These are phyloP conservation scores for Eucalyptus paniculata DNA, from an alignment of 345 rosid species.

Conservation along the genomic window DNA sequence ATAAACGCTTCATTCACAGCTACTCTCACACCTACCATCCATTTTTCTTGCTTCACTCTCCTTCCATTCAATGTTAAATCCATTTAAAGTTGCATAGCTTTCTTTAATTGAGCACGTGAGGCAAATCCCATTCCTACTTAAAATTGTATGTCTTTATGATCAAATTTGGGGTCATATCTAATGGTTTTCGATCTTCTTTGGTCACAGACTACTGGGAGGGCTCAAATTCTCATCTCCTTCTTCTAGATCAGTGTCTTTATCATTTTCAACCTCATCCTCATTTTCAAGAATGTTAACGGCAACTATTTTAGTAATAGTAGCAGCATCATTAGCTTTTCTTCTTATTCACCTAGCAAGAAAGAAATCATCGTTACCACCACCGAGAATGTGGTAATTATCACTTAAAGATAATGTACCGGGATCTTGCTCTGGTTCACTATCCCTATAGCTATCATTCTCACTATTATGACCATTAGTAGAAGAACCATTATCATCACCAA, in stretches of 20 bases:
- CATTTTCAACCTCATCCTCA: not conserved
- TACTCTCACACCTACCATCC: not conserved
- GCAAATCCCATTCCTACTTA: not conserved
- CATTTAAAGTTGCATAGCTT: not conserved
- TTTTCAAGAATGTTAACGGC: not conserved
- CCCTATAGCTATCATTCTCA: not conserved
- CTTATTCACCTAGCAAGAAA: not conserved
- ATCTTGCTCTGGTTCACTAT: not conserved
- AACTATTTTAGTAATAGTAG: not conserved
- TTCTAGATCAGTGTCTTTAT: not conserved
- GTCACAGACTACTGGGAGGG: not conserved
- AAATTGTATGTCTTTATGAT: not conserved
- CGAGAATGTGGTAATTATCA: fast-evolving
- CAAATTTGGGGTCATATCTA: not conserved
- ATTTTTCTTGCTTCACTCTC: not conserved
- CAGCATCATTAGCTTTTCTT: fast-evolving
- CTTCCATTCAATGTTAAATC: not conserved
- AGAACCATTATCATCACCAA: not conserved
- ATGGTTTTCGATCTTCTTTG: not conserved
- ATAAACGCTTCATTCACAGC: not conserved
- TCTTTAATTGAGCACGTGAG: not conserved
- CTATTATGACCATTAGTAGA: not conserved
- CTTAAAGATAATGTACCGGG: not conserved
- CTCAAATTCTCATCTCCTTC: not conserved
- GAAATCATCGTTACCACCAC: not conserved